Evolutionary conservation across 495 filamentous ascomycete species (phyloP), one percentile per base, ranked within the genome.

Genomic region (Penicillium soppii): DNA sequence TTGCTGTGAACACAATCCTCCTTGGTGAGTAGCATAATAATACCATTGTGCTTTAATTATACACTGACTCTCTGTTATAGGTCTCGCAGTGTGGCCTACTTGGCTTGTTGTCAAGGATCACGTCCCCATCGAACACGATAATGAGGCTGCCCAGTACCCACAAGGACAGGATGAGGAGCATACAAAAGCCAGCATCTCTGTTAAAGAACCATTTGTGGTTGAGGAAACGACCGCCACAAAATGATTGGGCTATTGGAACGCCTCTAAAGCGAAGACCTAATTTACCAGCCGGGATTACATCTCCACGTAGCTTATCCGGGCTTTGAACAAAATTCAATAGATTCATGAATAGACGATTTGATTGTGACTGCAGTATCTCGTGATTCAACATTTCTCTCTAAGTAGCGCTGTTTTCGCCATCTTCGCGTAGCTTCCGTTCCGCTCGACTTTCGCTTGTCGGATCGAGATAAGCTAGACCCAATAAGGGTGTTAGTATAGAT

Each of bases 401-500:
- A n/a, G n/a, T n/a, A n/a, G n/a, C n/a, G n/a, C n/a, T n/a, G n/a
- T n/a, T n/a, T n/a, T 58, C 19, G 43, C 51, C 12, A 21, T 44
- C 42, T 7, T 44, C 42, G 7, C 42, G 42, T 21, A 29, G 1
- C 7, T 44, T 32, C 7, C 42, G 26, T 19, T 30, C 42, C 27
- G 12, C 33, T 33, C 78, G 66, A 23, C 78, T 67, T 55, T 82
- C 76, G 47, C 77, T 80, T 7, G 61, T 56, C 2, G 73, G 68
- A 53, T 79, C 76, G 36, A 68, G 76, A 55, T 71, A 80, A 5
- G 77, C 73, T 76, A n/a, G n/a, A n/a, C n/a, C n/a, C n/a, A n/a
- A n/a, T n/a, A n/a, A n/a, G n/a, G n/a, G 19, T 33, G 35, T 25
- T 12, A n/a, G 9, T 41, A 48, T 13, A 38, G 30, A 10, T 21